Evolutionary conservation across 331 rosid species (phyloP).

Genomic region (Saraca asoca): DNA sequence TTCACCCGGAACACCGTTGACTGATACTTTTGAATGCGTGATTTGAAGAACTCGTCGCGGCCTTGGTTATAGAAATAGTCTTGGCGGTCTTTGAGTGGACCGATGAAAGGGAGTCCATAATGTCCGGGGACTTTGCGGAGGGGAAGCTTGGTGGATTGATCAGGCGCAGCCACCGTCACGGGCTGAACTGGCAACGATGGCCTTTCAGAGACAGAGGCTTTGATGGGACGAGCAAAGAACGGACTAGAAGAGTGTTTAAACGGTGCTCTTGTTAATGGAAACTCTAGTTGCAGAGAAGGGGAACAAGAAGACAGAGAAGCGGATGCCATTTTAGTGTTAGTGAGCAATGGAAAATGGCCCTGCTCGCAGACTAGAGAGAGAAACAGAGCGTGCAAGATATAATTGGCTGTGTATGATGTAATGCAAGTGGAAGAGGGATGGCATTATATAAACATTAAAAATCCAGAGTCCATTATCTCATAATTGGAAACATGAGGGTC

Average conservation of each 20-base stretch:
- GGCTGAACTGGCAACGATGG: slow-evolving; percentile 33
- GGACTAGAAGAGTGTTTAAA: neutral
- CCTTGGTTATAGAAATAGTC: slow-evolving; percentile 89
- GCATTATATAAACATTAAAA: neutral
- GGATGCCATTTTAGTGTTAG: slow-evolving; percentile 39
- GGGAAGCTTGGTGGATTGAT: slow-evolving; percentile 44
- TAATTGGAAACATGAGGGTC: neutral
- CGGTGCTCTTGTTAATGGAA: slow-evolving; percentile 16
- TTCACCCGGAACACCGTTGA: slow-evolving; percentile 85
- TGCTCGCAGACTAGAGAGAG: no score
- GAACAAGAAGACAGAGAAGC: slow-evolving; percentile 8
- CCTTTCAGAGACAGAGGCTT: slow-evolving; percentile 47
- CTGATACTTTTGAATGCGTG: slow-evolving; percentile 55
- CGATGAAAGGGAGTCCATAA: slow-evolving; percentile 67
- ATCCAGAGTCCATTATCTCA: neutral
- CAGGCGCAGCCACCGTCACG: slow-evolving; percentile 12
- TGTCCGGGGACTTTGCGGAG: slow-evolving; percentile 70
- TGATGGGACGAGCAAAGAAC: slow-evolving; percentile 24
- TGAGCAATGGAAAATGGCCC: no score
- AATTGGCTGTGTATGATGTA: no score
- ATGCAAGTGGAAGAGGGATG: neutral
- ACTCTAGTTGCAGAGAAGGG: slow-evolving; percentile 40
- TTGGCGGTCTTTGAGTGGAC: slow-evolving; percentile 64
- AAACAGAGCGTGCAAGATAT: neutral
- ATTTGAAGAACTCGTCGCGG: slow-evolving; percentile 58